phyloP scores from a whole-genome alignment of 345 rosid species.

The Aquilaria malaccensis region DNA sequence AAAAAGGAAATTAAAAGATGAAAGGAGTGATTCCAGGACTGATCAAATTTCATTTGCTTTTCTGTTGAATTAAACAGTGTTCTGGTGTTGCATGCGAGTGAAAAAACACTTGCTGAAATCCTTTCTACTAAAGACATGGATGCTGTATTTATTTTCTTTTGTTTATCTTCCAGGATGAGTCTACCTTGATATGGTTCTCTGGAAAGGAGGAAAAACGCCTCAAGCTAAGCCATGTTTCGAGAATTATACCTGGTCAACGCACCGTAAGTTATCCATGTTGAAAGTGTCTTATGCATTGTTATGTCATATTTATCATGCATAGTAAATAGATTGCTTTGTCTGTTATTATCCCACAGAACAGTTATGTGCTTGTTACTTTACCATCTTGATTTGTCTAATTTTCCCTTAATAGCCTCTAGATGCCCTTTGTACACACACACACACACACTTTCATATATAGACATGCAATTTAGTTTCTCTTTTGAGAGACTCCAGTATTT shows the following conservation, averaged over 20 bases:
- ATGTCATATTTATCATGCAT: too few species aligned
- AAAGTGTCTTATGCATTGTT: background rate
- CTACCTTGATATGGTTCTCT: conserved; percentile 67
- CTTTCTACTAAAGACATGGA: background rate
- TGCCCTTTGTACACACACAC: too few species aligned
- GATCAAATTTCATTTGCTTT: conserved; percentile 10
- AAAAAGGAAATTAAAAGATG: too few species aligned
- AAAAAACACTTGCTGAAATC: background rate
- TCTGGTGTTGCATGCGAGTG: background rate
- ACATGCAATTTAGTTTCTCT: too few species aligned
- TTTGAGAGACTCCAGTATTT: too few species aligned
- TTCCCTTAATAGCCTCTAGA: background rate
- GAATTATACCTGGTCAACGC: conserved; percentile 75
- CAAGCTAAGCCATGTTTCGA: conserved; percentile 58
- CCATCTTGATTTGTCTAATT: background rate
- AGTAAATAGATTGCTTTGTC: background rate
- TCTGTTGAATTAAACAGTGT: background rate
- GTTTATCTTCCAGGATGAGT: conserved; percentile 54
- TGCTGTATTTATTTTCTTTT: background rate
- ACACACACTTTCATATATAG: too few species aligned
- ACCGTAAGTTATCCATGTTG: conserved; percentile 43
- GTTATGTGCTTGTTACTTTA: conserved; percentile 7
- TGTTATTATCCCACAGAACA: background rate
- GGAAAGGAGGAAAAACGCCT: conserved; percentile 72
- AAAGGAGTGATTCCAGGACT: too few species aligned